Conservation (phyloP, 768 basidiomycete species). For the Amanita polypyramis region DNA sequence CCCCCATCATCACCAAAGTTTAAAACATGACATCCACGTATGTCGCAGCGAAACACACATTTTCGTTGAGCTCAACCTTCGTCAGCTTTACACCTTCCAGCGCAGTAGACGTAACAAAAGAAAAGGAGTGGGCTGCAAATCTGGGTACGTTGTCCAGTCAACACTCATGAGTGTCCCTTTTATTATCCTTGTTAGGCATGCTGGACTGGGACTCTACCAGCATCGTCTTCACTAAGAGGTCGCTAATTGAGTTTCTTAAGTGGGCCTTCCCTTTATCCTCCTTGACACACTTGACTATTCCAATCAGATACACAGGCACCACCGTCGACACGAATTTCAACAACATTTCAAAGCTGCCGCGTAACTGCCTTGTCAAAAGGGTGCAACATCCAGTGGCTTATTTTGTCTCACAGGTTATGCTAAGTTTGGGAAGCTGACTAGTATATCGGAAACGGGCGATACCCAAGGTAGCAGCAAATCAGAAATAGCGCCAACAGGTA, state of each 20-base stretch:
- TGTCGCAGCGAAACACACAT: constrained; percentile 9
- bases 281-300: constrained; percentile 5
- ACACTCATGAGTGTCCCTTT: background rate
- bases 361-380: constrained; percentile 27
- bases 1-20: background rate
- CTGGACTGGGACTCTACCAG: constrained; percentile 71
- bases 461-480: constrained; percentile 5
- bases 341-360: constrained; percentile 68
- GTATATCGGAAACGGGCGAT: constrained; percentile 10
- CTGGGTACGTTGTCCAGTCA: constrained; percentile 36
- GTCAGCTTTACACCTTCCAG: constrained; percentile 48
- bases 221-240: constrained; percentile 73
- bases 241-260: constrained; percentile 72
- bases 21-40: constrained; percentile 32
- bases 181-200: constrained; percentile 37
- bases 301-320: constrained; percentile 52
- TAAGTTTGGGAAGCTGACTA: constrained; percentile 50
- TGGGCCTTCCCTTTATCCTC: constrained; percentile 21
- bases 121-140: constrained; percentile 62
- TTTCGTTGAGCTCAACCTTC: background rate
- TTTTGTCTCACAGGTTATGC: constrained; percentile 45
- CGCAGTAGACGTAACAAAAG: constrained; percentile 50
- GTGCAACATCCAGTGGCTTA: background rate
- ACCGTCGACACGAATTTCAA: constrained; percentile 69
- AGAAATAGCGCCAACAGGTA: background rate